Evolutionary conservation across 345 rosid species (phyloP), one percentile per base, ranked within the genome.

Genomic region (Sonneratia caseolaris): DNA sequence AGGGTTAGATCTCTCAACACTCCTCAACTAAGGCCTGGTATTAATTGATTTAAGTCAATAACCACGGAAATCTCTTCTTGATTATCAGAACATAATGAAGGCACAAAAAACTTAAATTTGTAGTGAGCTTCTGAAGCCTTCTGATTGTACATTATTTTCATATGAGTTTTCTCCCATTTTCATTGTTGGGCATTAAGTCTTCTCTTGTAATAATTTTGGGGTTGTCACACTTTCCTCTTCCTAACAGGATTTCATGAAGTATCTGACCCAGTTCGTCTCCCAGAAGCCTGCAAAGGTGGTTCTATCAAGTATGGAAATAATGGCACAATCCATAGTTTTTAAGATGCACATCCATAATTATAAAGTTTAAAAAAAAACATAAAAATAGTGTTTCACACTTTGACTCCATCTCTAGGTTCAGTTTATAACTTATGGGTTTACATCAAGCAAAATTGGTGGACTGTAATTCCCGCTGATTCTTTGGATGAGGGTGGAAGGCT

Each of bases 401-500:
- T 35, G 35, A 3, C 16, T 27, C 49, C 68, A 47, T 40, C 37
- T 27, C 37, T 47, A 14, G 15, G 27, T 49, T 48, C 47, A 55
- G 22, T 61, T 32, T 43, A 40, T 61, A 62, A n/a, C 22, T 37
- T 1, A 22, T 27, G 32, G 32, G 32, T 27, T 27, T 27, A 27
- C 1, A 27, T 27, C 32, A 27, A 27, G 32, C 32, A 27, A 27
- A 27, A 27, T 27, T 27, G 32, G 32, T 27, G 32, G 32, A 53
- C 48, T 70, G 35, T 27, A 51, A 18, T 36, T 65, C 49, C 64
- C 47, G 78, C 53, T 74, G 27, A 38, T 82, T 77, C 76, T 68
- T 70, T 85, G 91, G 98, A 91, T 94, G 98, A 88, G 98, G 83
- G 92, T 94, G 72, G 97, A 94, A 84, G 97, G 59, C 85, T 87